Conservation (phyloP, 257 asterid species). For the Jacaranda mimosifolia region DNA sequence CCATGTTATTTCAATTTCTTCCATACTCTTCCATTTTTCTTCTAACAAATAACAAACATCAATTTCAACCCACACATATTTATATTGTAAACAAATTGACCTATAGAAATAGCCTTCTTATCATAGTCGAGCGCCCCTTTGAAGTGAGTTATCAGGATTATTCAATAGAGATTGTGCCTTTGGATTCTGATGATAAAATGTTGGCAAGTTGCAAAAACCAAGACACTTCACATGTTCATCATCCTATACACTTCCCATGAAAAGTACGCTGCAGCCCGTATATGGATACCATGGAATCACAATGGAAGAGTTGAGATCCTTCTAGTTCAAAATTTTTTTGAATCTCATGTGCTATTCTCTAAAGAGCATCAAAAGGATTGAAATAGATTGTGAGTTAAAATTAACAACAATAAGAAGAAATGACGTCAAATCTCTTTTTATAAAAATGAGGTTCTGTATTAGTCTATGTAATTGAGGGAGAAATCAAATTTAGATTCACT, state of each 20-base stretch:
- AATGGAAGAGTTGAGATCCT: constrained; percentile 31
- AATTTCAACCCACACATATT: too few species aligned
- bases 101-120: too few species aligned
- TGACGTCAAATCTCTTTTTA: background rate
- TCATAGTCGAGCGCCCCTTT: too few species aligned
- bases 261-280: constrained; percentile 80
- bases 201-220: too few species aligned
- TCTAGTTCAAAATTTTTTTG: constrained; percentile 2
- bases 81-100: too few species aligned
- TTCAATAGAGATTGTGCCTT: too few species aligned
- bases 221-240: too few species aligned
- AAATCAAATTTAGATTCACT: background rate
- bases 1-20: too few species aligned
- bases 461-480: background rate
- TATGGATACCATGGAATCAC: constrained; percentile 46
- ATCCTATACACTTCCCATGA: constrained; percentile 89
- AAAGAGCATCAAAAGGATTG: constrained; percentile 6
- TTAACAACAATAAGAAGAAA: background rate
- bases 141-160: too few species aligned
- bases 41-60: too few species aligned
- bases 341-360: constrained; percentile 24
- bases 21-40: too few species aligned
- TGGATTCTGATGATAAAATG: too few species aligned
- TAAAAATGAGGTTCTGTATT: background rate
- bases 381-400: constrained; percentile 17